Evolutionary conservation across 495 filamentous ascomycete species (phyloP), one percentile per base, ranked within the genome.

Genomic region (Hypoxylon crocopeplum): DNA sequence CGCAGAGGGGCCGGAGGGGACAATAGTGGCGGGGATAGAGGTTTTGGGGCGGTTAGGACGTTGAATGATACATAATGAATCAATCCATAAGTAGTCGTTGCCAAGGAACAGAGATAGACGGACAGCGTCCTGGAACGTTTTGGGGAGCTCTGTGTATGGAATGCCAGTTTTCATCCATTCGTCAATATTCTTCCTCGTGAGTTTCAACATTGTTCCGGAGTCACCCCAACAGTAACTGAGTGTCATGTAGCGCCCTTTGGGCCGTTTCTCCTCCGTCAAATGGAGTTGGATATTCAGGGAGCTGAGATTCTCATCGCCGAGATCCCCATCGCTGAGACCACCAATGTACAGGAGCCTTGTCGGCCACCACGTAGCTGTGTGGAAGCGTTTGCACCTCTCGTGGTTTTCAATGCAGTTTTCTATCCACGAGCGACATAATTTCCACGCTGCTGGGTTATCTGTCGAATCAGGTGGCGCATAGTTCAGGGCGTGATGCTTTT

Each of bases 181-280:
- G 2, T 21, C 17, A 27, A 36, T 62, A 7, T 16, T 60, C 3
- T 45, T 24, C 8, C 8, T 54, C 7, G 40, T 72, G 2, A 32
- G 22, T 30, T 51, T 59, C 8, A 48, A 56, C 6, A 63, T 24
- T 40, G 19, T 52, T 13, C 29, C 19, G 8, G 40, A 7, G 7
- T n/a, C n/a, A n/a, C 69, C 72, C 71, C 71, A 75, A 39, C 67
- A 60, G 46, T 73, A 67, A 37, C 69, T 72, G 7, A 75, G 55
- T n/a, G 72, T 71, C 38, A 52, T 47, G 37, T 72, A 72, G 25
- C 29, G 27, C 20, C 40, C 50, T 13, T 29, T 17, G 17, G 39
- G 50, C n/a, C 30, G 39, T 38, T 37, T 29, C 10, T 27, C 32
- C 19, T 13, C 5, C 17, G 29, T 45, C 17, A 27, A 17, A 13